These are phyloP conservation scores for Phyllosticta paracitricarpa DNA, from an alignment of 2,329 filamentous ascomycete species.

Conservation along the genomic window DNA sequence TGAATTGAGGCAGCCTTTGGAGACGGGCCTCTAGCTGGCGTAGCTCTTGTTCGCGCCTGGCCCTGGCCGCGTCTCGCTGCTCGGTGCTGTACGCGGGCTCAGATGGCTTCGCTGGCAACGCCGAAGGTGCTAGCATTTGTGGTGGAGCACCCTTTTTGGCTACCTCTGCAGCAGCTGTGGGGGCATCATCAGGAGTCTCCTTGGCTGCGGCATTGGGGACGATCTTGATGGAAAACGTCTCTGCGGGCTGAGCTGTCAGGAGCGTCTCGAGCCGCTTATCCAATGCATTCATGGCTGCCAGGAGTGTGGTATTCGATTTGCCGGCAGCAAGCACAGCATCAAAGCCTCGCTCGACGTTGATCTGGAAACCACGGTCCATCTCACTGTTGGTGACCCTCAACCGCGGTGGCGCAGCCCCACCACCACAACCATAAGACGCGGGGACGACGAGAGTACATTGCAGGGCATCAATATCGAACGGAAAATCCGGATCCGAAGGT, in stretches of 20 bases:
- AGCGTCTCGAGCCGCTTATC: conserved; percentile 64
- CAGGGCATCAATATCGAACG: conserved; percentile 62
- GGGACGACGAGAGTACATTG: conserved; percentile 61
- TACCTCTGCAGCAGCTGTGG: not conserved
- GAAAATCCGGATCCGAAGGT: conserved; percentile 76
- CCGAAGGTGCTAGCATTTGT: not conserved
- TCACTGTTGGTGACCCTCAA: conserved; percentile 59
- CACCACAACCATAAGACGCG: conserved; percentile 47
- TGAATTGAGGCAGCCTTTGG: conserved; percentile 55
- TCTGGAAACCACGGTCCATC: conserved; percentile 61
- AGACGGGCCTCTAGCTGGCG: conserved; percentile 68
- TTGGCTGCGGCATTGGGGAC: conserved; percentile 11
- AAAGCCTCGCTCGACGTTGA: conserved; percentile 70
- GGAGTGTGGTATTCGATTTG: conserved; percentile 46
- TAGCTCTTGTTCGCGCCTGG: conserved; percentile 54
- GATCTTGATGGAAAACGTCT: conserved; percentile 17
- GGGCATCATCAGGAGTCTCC: not conserved
- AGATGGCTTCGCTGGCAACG: conserved; percentile 2
- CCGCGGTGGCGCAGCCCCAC: conserved; percentile 34
- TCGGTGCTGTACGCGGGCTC: conserved; percentile 27
- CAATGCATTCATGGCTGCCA: conserved; percentile 57
- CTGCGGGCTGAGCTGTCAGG: conserved; percentile 55
- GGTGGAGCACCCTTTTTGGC: not conserved
- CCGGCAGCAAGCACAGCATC: conserved; percentile 49
- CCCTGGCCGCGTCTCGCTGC: conserved; percentile 53